Conservation (phyloP, 225 moss, liverwort and hornwort genomes). For the Asterella californica region DNA sequence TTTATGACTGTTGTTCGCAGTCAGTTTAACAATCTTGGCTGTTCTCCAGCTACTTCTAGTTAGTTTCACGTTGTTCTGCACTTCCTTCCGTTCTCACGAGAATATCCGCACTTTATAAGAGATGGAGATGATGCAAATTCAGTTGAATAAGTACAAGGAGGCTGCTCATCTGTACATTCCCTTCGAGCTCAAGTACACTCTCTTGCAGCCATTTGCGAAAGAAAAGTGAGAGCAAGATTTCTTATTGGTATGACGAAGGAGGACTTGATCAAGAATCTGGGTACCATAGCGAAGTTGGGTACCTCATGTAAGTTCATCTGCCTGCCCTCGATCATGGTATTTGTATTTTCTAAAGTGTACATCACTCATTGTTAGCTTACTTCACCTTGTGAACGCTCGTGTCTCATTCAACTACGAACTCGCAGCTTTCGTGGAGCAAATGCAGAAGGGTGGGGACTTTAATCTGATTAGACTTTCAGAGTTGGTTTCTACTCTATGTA, state of each 20-base stretch:
- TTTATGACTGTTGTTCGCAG: too few relatives aligned
- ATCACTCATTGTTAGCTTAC: not conserved
- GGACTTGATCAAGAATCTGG: constrained; percentile 91
- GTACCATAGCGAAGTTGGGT: constrained; percentile 99
- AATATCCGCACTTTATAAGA: too few relatives aligned
- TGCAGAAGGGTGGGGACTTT: constrained; percentile 92
- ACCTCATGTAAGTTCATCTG: constrained; percentile 64
- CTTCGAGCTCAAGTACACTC: too few relatives aligned
- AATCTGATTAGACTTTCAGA: constrained; percentile 96
- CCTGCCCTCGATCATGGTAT: not conserved
- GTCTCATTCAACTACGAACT: not conserved
- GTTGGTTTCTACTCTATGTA: constrained; percentile 99
- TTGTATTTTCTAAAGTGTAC: not conserved
- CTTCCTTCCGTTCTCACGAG: too few relatives aligned
- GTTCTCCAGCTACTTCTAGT: too few relatives aligned
- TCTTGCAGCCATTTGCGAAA: too few relatives aligned
- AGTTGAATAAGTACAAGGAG: too few relatives aligned
- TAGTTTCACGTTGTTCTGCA: too few relatives aligned
- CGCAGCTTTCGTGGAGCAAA: constrained; percentile 94
- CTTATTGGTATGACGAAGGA: constrained; percentile 95
- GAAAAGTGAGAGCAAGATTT: too few relatives aligned
- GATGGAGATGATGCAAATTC: too few relatives aligned
- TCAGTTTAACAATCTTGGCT: too few relatives aligned
- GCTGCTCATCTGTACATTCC: too few relatives aligned
- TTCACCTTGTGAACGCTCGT: not conserved